Base-by-base conservation (phyloP, 768 basidiomycete species). In the Postia placenta region DNA sequence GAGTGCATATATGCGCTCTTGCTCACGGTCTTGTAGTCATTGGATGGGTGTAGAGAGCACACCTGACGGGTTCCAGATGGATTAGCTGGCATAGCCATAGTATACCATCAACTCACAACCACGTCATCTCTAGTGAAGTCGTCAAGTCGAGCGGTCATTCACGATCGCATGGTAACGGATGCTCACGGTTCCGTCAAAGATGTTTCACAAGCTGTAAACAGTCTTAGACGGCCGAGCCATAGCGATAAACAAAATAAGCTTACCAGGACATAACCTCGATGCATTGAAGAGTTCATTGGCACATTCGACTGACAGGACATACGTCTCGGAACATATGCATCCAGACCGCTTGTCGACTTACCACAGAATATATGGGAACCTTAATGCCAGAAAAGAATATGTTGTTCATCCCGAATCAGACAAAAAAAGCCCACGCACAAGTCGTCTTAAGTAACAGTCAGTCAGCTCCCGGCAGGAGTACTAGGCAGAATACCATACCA, bases 281-380 rank as follows among this genome's bases (percentile, higher is more conserved):
- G 80, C 71, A 53, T 80, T 86, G 66, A 92, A 92, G 24, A 89
- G 64, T 60, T 90, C 85, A 60, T 88, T 90, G 22, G 90, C 90
- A 62, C 90, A 92, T 23, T 86, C 83, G 48, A 90, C 89, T 89
- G 28, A 30, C 28, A 36, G 33, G 37, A 33, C 20, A 23, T 45
- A 38, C 3, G 14, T 48, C 24, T 47, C 17, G 11, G 11, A 26
- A 9, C 9, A 4, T 20, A 7, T 5, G 15, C 22, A 26, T n/a
- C 46, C 5, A 4, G 19, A 4, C 45, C 9, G 12, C 4, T 33
- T 11, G 44, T 30, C 30, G 15, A n/a, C 63, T 59, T 65, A 85
- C 88, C 74, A 62, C 88, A 91, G 62, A 91, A 91, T 66, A 91
- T 89, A 71, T 90, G 88, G 48, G 88, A 89, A 68, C 88, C 88